Base-by-base conservation (phyloP, 495 filamentous ascomycete genomes). In the Neurospora hispaniola region DNA sequence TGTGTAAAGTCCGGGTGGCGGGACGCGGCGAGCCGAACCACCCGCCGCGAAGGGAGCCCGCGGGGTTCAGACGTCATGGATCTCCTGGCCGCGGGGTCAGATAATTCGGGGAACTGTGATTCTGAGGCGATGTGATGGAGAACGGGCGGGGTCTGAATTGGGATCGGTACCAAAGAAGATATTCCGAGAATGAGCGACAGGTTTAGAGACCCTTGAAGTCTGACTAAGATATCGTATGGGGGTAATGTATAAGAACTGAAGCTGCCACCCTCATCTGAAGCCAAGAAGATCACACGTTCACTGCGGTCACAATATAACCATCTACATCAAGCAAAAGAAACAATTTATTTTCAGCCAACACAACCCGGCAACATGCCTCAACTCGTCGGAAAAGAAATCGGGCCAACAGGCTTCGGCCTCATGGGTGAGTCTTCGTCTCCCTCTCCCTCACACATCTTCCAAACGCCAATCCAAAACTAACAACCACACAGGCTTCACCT, bases 401-500 rank as follows among this genome's bases (percentile, higher is more conserved):
- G 88, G 27, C 78, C 81, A n/a, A 88, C 80, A 16, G 88, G 88
- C 59, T 89, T 82, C 73, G 88, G 88, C 73, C 75, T 90, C 70
- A 90, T 90, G 88, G 86, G 84, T 81, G 10, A 74, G 75, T 31
- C 40, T 70, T 40, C n/a, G 35, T 31, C 23, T 44, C 20, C 3
- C 9, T 69, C 35, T 14, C 16, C 27, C 20, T 66, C 41, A 20
- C 27, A 43, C 35, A 27, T 40, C 54, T 23, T 40, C 23, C 7
- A 39, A 46, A n/a, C 38, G 18, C 20, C 62, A 7, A 31, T 62
- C 71, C 41, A 9, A 35, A 35, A 40, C 5, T 54, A 54, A 59
- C 20, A 59, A 23, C 5, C 5, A 23, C 11, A 14, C 74, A 92
- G 90, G 92, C 76, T 84, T 95, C 74, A 96, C 93, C 66, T 94